These are phyloP conservation scores for Kluyveromyces dobzhanskii DNA, from an alignment of 805 yeast genomes.

Conservation along the genomic window DNA sequence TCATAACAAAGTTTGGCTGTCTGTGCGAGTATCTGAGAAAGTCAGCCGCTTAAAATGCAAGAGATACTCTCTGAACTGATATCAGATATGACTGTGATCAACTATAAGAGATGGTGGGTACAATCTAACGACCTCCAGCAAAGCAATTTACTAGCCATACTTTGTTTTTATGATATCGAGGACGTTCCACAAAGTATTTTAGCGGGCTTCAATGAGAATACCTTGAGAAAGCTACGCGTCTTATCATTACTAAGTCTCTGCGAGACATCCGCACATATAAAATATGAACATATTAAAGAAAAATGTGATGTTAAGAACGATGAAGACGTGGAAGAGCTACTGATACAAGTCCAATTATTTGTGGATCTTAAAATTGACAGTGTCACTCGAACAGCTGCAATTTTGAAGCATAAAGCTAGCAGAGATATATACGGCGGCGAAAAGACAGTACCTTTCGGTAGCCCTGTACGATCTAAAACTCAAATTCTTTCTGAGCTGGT, in stretches of 20 bases:
- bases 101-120: conserved; percentile 24
- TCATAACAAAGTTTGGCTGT: too few species aligned
- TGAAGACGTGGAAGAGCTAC: conserved; percentile 15
- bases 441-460: conserved; percentile 6
- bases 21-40: too few species aligned
- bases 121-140: conserved; percentile 5
- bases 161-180: conserved; percentile 21
- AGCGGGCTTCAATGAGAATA: conserved; percentile 6
- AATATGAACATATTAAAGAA: conserved; percentile 10
- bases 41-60: too few species aligned
- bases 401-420: conserved; percentile 13
- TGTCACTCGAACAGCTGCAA: conserved; percentile 9
- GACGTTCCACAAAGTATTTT: conserved; percentile 8
- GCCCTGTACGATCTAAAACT: conserved; percentile 6
- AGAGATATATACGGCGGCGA: conserved; percentile 24
- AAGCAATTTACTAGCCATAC: conserved; percentile 17
- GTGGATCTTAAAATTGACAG: conserved; percentile 18
- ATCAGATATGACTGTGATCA: conserved; percentile 15
- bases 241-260: conserved; percentile 19
- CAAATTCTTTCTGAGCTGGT: conserved; percentile 7
- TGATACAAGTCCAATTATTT: conserved; percentile 12
- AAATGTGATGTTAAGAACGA: conserved; percentile 10
- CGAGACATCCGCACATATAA: conserved; percentile 11
- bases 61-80: conserved; percentile 2
- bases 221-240: conserved; percentile 18